Base-by-base conservation (phyloP, 1,284 basidiomycete genomes). In the Prillingera fragicola region DNA sequence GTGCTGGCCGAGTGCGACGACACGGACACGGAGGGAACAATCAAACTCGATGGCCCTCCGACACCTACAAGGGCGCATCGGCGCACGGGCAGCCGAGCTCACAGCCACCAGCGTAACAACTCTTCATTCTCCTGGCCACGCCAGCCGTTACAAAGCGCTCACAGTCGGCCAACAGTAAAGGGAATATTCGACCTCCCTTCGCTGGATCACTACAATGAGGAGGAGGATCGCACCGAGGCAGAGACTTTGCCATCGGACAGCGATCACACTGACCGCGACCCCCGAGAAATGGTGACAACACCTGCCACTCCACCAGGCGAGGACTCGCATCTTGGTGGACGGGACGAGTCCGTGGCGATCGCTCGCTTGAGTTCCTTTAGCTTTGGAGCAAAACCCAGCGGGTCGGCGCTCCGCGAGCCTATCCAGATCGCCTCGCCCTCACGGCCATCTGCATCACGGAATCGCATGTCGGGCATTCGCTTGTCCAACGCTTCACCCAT, bases 381-480 rank as follows among this genome's bases (percentile, higher is more conserved):
- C 14, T 69, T 69, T 41, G 67, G 65, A 1, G 34, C 61, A 19
- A 67, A 66, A 50, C 43, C 59, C 8, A 22, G 32, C 42, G 19
- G 14, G 45, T 26, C 28, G 42, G 31, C 38, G 33, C 35, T 23
- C 47, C 29, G 27, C 48, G 18, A 28, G 44, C 38, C 22, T n/a
- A 9, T 21, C 40, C 42, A 10, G 35, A 24, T 41, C 32, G 4
- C 50, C 37, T 19, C 33, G 5, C 26, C 21, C 19, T 21, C 27
- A 12, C 26, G 45, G 3, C 38, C 56, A 18, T 17, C 38, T 13
- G 15, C 28, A 15, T n/a, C 37, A 4, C 19, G n/a, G 27, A 55
- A 15, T 45, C 59, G 10, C 47, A 55, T 6, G 43, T 55, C 8
- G 38, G 42, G 40, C 29, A 23, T 29, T 25, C 41, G 35, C 23